These are phyloP conservation scores for Tuber aestivum DNA, from an alignment of 495 filamentous ascomycete species.

Conservation along the genomic window DNA sequence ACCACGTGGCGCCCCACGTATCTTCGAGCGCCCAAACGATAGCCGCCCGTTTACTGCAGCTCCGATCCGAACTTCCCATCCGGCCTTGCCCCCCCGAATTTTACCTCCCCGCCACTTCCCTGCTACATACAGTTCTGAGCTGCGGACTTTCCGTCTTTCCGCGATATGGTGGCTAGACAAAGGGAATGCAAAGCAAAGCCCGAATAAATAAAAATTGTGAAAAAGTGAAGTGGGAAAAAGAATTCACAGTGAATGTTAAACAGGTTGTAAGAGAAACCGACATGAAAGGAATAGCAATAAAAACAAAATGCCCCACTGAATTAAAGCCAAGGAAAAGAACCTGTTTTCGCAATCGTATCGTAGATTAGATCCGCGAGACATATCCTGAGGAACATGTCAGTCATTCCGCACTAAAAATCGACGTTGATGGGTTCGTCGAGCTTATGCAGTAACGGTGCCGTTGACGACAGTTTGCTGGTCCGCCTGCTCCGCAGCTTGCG, in stretches of 20 bases:
- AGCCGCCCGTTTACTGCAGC: neutral
- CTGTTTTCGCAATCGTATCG: constrained; percentile 26
- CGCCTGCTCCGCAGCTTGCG: constrained; percentile 55
- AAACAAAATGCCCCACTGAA: constrained; percentile 33
- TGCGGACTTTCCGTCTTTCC: neutral
- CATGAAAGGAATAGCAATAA: constrained; percentile 32
- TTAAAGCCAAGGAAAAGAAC: constrained; percentile 31
- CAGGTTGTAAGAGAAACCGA: constrained; percentile 34
- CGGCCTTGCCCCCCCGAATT: neutral
- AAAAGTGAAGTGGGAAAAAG: constrained; percentile 38
- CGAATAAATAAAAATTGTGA: constrained; percentile 30
- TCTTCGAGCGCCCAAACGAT: neutral
- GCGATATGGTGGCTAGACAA: neutral
- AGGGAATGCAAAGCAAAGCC: constrained; percentile 21
- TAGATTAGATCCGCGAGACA: constrained; percentile 16
- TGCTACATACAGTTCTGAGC: neutral
- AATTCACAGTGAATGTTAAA: constrained; percentile 30
- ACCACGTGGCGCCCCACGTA: neutral
- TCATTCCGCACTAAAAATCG: neutral
- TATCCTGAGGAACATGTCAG: constrained; percentile 11
- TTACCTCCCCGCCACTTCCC: neutral
- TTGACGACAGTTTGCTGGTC: constrained; percentile 45
- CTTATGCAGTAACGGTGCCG: constrained; percentile 27
- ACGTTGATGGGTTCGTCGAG: neutral
- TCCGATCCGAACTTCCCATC: neutral